These are phyloP conservation scores for Cytospora schulzeri DNA, from an alignment of 2,329 filamentous ascomycete species.

Conservation along the genomic window DNA sequence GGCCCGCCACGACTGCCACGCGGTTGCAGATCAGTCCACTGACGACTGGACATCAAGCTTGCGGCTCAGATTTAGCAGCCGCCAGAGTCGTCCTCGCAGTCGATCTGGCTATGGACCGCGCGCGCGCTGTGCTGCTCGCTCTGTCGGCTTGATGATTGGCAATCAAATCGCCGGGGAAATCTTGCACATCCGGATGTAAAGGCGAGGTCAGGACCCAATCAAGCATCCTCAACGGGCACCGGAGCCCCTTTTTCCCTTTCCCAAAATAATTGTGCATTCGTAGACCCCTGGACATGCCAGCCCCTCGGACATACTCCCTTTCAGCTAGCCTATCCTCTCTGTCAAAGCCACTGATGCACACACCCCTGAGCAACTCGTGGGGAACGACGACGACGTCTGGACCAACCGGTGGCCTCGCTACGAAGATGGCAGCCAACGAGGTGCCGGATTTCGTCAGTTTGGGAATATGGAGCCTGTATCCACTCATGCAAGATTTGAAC, in stretches of 20 bases:
- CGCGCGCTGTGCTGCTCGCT: not conserved
- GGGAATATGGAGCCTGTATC: slow-evolving; percentile 4
- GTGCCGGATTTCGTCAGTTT: slow-evolving; percentile 9
- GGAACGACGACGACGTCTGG: not conserved
- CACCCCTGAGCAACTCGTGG: slow-evolving; percentile 9
- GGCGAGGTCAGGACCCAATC: not conserved
- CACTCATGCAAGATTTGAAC: slow-evolving; percentile 20
- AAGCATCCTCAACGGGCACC: not conserved
- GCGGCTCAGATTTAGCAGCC: not conserved
- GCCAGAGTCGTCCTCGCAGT: not conserved
- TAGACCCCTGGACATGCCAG: not conserved
- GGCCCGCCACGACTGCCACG: slow-evolving; percentile 2
- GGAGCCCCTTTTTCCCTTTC: not conserved
- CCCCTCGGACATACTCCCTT: slow-evolving; percentile 3
- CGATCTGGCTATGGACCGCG: not conserved
- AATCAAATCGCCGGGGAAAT: not conserved
- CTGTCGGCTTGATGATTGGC: not conserved
- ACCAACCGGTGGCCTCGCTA: slow-evolving; percentile 9
- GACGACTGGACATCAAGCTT: slow-evolving; percentile 3
- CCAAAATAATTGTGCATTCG: no score
- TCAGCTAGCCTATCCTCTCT: not conserved
- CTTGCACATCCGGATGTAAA: not conserved
- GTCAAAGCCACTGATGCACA: slow-evolving; percentile 6
- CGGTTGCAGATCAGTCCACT: slow-evolving; percentile 9
- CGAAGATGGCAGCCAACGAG: not conserved